phyloP scores from a whole-genome alignment of 1,284 basidiomycete genomes.

The Pseudozyma hubeiensis region DNA sequence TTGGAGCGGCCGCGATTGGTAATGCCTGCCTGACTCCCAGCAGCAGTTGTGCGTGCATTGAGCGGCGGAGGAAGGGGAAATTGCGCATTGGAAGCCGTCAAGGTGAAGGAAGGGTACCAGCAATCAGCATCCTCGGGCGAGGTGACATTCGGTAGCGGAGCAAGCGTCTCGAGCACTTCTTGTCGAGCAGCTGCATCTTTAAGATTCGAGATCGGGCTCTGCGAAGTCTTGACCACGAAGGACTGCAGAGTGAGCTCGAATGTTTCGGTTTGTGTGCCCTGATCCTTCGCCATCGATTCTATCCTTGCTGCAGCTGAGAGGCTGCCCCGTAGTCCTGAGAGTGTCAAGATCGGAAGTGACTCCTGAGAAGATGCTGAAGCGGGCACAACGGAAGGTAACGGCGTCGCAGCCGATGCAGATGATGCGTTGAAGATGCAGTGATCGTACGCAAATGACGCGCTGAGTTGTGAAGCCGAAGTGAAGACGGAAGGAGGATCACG shows the following conservation, averaged over 20 bases:
- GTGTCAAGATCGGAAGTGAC: slow-evolving; percentile 72
- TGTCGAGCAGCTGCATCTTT: slow-evolving; percentile 73
- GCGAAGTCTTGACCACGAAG: slow-evolving; percentile 14
- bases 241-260: slow-evolving; percentile 15
- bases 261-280: not conserved
- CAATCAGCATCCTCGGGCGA: slow-evolving; percentile 49
- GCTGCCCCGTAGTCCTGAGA: slow-evolving; percentile 82
- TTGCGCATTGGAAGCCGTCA: slow-evolving; percentile 71
- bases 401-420: not conserved
- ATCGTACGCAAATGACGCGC: slow-evolving; percentile 70
- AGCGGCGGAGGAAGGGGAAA: slow-evolving; percentile 78
- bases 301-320: slow-evolving; percentile 66
- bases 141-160: slow-evolving; percentile 70
- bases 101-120: slow-evolving; percentile 13
- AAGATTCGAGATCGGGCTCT: slow-evolving; percentile 70
- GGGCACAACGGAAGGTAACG: not conserved
- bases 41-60: slow-evolving; percentile 42
- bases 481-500: slow-evolving; percentile 72
- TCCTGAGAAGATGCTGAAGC: too few relatives aligned
- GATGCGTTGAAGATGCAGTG: slow-evolving; percentile 74
- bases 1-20: slow-evolving; percentile 22
- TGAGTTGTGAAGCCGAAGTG: slow-evolving; percentile 51
- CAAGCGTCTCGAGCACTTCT: slow-evolving; percentile 69
- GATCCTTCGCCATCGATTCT: not conserved
- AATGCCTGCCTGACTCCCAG: slow-evolving; percentile 10